A percentile compares a stretch with the other conserved stretches of the same genome.
Evolutionary conservation across 441 rosid species (phyloP).

Genomic region (Breynia disticha): DNA sequence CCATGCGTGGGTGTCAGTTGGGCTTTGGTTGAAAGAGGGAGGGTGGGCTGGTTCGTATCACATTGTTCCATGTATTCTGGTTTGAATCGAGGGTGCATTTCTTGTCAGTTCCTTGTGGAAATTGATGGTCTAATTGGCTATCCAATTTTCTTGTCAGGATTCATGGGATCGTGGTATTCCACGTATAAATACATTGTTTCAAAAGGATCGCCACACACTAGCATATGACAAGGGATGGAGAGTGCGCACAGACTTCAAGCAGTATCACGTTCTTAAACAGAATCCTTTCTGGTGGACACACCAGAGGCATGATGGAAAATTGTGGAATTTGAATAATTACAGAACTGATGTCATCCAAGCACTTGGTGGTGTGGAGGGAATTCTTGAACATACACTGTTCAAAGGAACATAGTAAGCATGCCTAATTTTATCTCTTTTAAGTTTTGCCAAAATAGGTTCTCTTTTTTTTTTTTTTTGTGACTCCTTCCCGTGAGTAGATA

Average conservation of each 20-base stretch:
- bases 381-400: conserved; percentile 92
- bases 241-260: conserved; percentile 98
- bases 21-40: no score
- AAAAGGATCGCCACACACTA: conserved; percentile 90
- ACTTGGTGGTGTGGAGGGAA: conserved; percentile 99
- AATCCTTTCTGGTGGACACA: conserved; percentile 99
- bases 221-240: conserved; percentile 99
- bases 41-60: no score
- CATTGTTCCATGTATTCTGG: not conserved
- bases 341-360: conserved; percentile 99
- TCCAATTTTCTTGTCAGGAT: conserved; percentile 42
- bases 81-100: not conserved
- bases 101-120: not conserved
- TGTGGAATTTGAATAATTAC: conserved; percentile 98
- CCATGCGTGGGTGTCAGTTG: no score
- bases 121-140: not conserved
- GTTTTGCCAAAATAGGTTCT: not conserved
- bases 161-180: conserved; percentile 99
- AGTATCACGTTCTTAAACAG: conserved; percentile 95
- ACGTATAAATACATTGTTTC: conserved; percentile 93
- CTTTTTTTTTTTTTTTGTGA: not conserved
- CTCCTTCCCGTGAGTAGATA: no score
- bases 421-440: not conserved
- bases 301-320: conserved; percentile 97
- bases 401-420: conserved; percentile 92